Evolutionary conservation across 179 eudicot genomes (phyloP), one percentile per base, ranked within the genome.

Genomic region (Corrigiola litoralis): DNA sequence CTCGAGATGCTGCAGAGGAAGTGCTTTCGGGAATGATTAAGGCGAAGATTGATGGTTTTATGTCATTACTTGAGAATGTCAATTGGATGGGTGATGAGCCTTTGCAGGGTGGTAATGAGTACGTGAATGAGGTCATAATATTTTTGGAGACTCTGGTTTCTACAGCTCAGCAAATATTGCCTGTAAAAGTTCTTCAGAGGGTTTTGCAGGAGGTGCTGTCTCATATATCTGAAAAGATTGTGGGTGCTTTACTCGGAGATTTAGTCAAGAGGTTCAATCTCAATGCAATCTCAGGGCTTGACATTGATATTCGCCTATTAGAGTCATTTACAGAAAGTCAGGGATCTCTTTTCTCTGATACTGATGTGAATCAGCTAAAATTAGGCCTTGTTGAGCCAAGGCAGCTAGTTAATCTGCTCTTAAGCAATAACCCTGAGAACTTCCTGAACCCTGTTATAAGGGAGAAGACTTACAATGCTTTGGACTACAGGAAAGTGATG

Each of bases 41-140:
- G 77, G 77, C 81, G 32, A 94, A 94, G 78, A 85, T 90, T 40
- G 99, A 90, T 60, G 88, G 97, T 6, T 90, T 94, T 50, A 72
- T 94, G 87, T 46, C 76, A 23, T 68, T 94, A 57, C 82, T 90
- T 42, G 99, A 94, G 70, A 94, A 88, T 71, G 87, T 94, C 54
- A 94, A 88, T 58, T 94, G 99, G 99, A 81, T 88, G 75, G 85
- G 88, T 4, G 99, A 94, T 69, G 99, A 94, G 40, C 75, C 91
- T 66, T 73, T 82, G 10, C 96, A 72, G 58, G 80, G 78, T 36
- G 99, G 91, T 41, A 94, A 94, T 69, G 99, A 90, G 62, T 94
- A 90, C 75, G 91, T 88, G 56, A 88, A 90, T 56, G 99, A 94
- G 80, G 96, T 94, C 51, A 85, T 90, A 14, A 90, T 94, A 41